Evolutionary conservation across 1,284 basidiomycete genomes (phyloP), one percentile per base, ranked within the genome.

Genomic region (Rhodofomes roseus): DNA sequence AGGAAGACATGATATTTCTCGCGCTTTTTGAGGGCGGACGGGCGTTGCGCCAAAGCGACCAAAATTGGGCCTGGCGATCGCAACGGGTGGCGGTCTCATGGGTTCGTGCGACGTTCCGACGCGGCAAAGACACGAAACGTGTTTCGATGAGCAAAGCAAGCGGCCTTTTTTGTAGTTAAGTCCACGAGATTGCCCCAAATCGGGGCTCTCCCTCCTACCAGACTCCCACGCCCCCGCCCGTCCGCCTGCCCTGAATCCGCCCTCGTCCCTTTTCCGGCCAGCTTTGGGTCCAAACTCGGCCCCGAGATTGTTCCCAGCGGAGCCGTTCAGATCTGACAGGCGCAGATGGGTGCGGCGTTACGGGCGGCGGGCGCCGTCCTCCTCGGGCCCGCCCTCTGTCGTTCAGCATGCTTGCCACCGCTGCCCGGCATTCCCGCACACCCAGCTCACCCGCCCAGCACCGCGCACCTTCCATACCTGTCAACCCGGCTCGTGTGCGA

Each of bases 111-210:
- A 77, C 77, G 75, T 74, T 72, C 69, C 70, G 74, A 74, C 78
- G 76, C 74, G 79, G 79, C 75, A 71, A 73, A 70, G 71, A 78
- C 79, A 76, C 78, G 73, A 77, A 81, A 81, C 79, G 79, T 81
- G 80, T 81, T 80, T 81, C 80, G 79, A 79, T 76, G 78, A 77
- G 77, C 73, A 70, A 68, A 68, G 60, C 61, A 54, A 66, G 66
- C 69, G 70, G 34, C 50, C 25, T 65, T 71, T 70, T 72, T 73
- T 64, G 65, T 65, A 62, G 62, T 62, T 70, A 62, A 63, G 55
- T 58, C 54, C 65, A 62, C 67, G 55, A 65, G 65, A 68, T 67
- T 63, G 46, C 60, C 51, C 56, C 54, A 48, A 51, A 66, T 58
- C 37, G 29, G 61, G 62, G 63, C 59, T 48, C 57, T 63, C 29